Evolutionary conservation across 2,329 filamentous ascomycete species (phyloP), one percentile per base, ranked within the genome.

Genomic region (Colletotrichum liriopes): DNA sequence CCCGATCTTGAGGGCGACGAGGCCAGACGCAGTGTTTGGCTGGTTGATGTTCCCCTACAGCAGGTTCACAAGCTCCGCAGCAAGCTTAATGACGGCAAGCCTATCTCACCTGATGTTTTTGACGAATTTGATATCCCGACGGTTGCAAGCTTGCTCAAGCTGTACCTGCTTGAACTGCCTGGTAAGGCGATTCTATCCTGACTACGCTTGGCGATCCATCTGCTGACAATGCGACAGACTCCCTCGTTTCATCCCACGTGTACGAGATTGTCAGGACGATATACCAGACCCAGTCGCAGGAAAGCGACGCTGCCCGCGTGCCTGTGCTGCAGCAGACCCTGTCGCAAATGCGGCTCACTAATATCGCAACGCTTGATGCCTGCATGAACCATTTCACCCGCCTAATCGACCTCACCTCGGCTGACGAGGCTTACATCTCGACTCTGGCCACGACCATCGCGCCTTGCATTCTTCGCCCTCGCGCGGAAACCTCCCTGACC

Each of bases 261-360:
- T 99, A 99, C 82, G 97, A 99, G 84, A 98, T 99, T 79, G 92
- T 99, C 80, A 95, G 98, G 84, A 98, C 95, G 2, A 97, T 99
- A 75, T 99, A 99, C 85, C 92, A 91, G 58, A 95, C 93, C 18
- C 73, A 73, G 43, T 64, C 73, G 5, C 89, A 93, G 52, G 94
- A 97, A 69, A 89, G 90, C 20, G 94, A 97, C 77, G 88, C 91
- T 63, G 92, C 94, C 16, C 93, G 96, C 65, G 89, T 99, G 75
- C 93, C 95, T 66, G 94, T 98, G 73, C 90, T 99, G 43, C 96
- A 99, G 82, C 97, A 96, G 77, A 98, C 96, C 0, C 92, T 99
- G 67, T 96, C 95, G 49, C 95, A 98, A 81, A 90, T 99, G 68
- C 93, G 96, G 73, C 91, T 99, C 68, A 95, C 96, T 75, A 99